Conservation (phyloP, 2,329 filamentous ascomycete species). For the Exophiala sp. region DNA sequence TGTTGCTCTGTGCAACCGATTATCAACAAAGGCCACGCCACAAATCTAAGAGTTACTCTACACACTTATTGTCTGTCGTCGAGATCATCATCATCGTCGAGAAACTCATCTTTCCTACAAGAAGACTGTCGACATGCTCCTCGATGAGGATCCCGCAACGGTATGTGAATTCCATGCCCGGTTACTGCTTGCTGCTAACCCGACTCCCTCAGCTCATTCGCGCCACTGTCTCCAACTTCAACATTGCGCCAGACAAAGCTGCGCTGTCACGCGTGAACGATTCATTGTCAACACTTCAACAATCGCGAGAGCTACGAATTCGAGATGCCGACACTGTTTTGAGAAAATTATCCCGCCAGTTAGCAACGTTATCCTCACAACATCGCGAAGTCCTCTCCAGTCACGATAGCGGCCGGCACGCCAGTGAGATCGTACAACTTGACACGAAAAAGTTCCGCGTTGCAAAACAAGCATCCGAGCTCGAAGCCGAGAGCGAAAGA, state of each 20-base stretch:
- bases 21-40: no score
- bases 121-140: constrained; percentile 63
- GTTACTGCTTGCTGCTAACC: constrained; percentile 10
- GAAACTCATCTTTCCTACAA: background rate
- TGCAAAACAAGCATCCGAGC: constrained; percentile 82
- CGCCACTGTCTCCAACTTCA: constrained; percentile 91
- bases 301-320: constrained; percentile 72
- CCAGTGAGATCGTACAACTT: constrained; percentile 73
- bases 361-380: constrained; percentile 67
- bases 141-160: constrained; percentile 85
- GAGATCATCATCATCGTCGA: background rate
- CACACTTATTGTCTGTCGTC: no score
- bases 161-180: constrained; percentile 45
- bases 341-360: constrained; percentile 67
- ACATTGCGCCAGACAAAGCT: constrained; percentile 79
- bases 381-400: constrained; percentile 65
- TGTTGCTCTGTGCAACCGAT: constrained; percentile 20
- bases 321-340: constrained; percentile 62
- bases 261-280: constrained; percentile 78
- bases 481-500: constrained; percentile 94
- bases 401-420: constrained; percentile 74
- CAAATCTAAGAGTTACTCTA: no score
- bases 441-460: constrained; percentile 92
- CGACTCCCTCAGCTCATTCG: constrained; percentile 67
- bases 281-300: constrained; percentile 73